Percentiles rank a stretch among this genome's conserved stretches.
These are phyloP conservation scores for Cochlearia excelsa DNA, from an alignment of 345 rosid species.

Conservation along the genomic window DNA sequence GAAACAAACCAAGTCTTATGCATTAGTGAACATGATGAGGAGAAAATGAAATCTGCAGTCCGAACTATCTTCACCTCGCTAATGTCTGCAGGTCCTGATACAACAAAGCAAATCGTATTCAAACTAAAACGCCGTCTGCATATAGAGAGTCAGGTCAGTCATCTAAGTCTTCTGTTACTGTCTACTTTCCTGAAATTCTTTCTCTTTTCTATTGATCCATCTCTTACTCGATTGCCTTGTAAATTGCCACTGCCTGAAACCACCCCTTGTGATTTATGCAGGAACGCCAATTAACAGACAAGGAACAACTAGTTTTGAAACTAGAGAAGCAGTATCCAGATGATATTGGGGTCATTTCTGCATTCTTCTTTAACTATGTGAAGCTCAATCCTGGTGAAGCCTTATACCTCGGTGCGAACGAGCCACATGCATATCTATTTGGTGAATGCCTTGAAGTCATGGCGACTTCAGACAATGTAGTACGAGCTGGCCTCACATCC, in stretches of 20 bases:
- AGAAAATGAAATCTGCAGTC: constrained; percentile 57
- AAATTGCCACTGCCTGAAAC: constrained; percentile 15
- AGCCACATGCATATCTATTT: constrained; percentile 85
- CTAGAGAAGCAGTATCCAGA: constrained; percentile 85
- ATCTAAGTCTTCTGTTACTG: background rate
- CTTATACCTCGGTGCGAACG: constrained; percentile 88
- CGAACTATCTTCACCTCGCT: constrained; percentile 75
- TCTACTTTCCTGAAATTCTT: background rate
- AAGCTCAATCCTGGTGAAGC: constrained; percentile 96
- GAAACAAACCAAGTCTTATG: constrained; percentile 50
- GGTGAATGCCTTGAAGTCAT: constrained; percentile 97
- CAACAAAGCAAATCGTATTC: constrained; percentile 48
- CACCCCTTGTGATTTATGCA: constrained; percentile 26
- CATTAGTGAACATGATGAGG: constrained; percentile 49
- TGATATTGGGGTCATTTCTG: constrained; percentile 84
- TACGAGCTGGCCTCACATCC: constrained; percentile 97
- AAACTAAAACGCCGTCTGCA: constrained; percentile 66
- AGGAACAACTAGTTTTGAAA: constrained; percentile 74
- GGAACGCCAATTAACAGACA: constrained; percentile 77
- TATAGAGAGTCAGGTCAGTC: constrained; percentile 60
- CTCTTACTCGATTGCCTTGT: background rate
- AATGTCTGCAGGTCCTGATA: constrained; percentile 73
- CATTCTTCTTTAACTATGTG: constrained; percentile 84
- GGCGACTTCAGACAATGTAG: constrained; percentile 99
- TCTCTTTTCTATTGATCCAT: background rate